Base-by-base conservation (phyloP, 805 yeast genomes). In the Candida ficus region DNA sequence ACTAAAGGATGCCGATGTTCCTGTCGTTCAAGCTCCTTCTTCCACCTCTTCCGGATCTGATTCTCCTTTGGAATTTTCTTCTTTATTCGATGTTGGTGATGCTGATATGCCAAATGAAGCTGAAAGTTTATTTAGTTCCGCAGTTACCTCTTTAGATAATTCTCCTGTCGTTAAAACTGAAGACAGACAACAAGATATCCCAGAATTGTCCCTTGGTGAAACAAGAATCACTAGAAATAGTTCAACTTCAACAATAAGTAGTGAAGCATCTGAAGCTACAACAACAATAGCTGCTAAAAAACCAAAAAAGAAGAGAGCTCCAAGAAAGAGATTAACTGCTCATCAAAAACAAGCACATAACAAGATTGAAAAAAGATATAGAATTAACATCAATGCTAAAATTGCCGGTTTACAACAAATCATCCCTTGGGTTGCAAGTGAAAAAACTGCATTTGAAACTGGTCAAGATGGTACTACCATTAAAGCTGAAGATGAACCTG, bases 301-400 rank as follows among this genome's bases (percentile, higher is more conserved):
- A 43, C 56, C 58, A 30, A 63, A 63, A 54, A 65, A 63, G 63
- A 70, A 64, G 56, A 66, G 76, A 56, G 71, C 75, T 12, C 73
- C 74, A 34, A 62, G 80, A 55, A 76, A 76, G 60, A 68, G 78
- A 58, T 57, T 76, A 40, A 74, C 81, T 8, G 67, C 68, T 6
- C 69, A 71, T 48, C 88, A 81, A 60, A 78, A 80, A 49, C 76
- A 76, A 51, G 86, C 86, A 0, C 90, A 82, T 56, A 81, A 81
- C 62, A 77, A 76, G 59, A 79, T 82, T 46, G 89, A 82, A 54
- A 78, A 81, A 56, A 72, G 80, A 44, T 81, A 82, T 58, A 66
- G 88, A 56, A 80, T 79, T 45, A 81, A 81, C 58, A 80, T 82
- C 57, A 81, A 81, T 56, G 76, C 83, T 11, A 81, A 80, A 57